These are phyloP conservation scores for Salinomyces thailandicus DNA, from an alignment of 2,329 filamentous ascomycete genomes.

Conservation along the genomic window DNA sequence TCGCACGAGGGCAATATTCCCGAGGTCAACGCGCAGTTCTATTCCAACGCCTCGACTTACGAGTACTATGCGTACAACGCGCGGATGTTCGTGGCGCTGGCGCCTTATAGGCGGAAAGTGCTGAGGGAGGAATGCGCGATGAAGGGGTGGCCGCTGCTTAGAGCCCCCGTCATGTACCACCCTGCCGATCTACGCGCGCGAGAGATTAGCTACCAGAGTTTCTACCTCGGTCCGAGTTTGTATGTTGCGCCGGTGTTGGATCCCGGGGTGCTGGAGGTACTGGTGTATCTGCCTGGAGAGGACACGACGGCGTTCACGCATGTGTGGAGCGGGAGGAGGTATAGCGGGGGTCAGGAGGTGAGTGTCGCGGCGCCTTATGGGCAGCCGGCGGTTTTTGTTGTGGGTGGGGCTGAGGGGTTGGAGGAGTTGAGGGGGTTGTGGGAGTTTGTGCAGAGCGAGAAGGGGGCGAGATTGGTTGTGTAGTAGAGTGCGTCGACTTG, in stretches of 20 bases:
- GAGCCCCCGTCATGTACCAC: slow-evolving; percentile 19
- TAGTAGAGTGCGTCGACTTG: no score
- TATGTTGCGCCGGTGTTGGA: slow-evolving; percentile 23
- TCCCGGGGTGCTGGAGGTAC: slow-evolving; percentile 12
- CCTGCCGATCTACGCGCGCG: slow-evolving; percentile 14
- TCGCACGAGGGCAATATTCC: slow-evolving; percentile 31
- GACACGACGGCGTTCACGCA: slow-evolving; percentile 16
- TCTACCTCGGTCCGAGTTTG: slow-evolving; percentile 19
- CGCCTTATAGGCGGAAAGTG: slow-evolving; percentile 23
- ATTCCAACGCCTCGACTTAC: slow-evolving; percentile 26
- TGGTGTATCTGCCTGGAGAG: slow-evolving; percentile 18
- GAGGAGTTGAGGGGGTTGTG: slow-evolving; percentile 18
- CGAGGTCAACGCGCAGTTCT: slow-evolving; percentile 28
- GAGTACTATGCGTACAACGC: slow-evolving; percentile 29
- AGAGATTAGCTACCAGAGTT: slow-evolving; percentile 20
- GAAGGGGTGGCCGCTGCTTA: slow-evolving; percentile 21
- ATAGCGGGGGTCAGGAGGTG: slow-evolving; percentile 16
- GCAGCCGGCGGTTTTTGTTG: slow-evolving; percentile 21
- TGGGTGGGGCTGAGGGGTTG: slow-evolving; percentile 13
- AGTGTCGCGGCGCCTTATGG: slow-evolving; percentile 19
- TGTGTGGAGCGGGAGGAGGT: slow-evolving; percentile 18
- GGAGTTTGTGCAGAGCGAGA: slow-evolving; percentile 21
- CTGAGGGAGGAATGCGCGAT: slow-evolving; percentile 19
- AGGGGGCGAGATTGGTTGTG: no score
- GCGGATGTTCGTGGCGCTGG: slow-evolving; percentile 27